Evolutionary conservation across 2,329 filamentous ascomycete genomes (phyloP).

Genomic region (Didymella keratinophila): DNA sequence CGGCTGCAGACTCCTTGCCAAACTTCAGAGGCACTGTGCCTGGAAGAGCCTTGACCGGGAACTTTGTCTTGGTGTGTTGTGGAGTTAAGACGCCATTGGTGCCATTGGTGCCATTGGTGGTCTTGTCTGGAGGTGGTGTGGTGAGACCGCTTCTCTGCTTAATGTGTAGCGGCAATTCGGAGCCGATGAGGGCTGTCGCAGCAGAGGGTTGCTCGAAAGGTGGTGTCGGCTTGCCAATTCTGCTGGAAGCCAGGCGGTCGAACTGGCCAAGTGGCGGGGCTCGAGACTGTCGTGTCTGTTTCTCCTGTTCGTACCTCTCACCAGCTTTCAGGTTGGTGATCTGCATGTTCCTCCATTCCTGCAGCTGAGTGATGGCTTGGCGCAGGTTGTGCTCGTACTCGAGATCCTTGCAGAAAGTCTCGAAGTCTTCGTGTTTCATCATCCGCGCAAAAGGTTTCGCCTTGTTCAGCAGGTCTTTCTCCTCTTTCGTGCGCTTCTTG

Average conservation of each 20-base stretch:
- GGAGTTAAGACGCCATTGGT: slow-evolving; percentile 50
- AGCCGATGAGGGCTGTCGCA: slow-evolving; percentile 77
- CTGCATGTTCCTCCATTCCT: slow-evolving; percentile 88
- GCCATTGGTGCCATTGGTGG: slow-evolving; percentile 55
- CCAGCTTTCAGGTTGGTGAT: slow-evolving; percentile 86
- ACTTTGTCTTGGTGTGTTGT: slow-evolving; percentile 55
- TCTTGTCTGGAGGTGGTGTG: slow-evolving; percentile 52
- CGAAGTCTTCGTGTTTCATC: slow-evolving; percentile 94
- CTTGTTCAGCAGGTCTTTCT: slow-evolving; percentile 88
- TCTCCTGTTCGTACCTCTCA: slow-evolving; percentile 92
- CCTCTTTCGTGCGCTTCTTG: slow-evolving; percentile 96
- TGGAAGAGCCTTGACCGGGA: slow-evolving; percentile 64
- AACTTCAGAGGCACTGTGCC: slow-evolving; percentile 71
- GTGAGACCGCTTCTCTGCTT: slow-evolving; percentile 53
- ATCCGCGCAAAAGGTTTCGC: slow-evolving; percentile 95
- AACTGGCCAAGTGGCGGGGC: slow-evolving; percentile 77
- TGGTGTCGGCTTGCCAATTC: slow-evolving; percentile 70
- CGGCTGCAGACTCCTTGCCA: slow-evolving; percentile 77
- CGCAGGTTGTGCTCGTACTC: slow-evolving; percentile 91
- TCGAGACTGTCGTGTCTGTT: slow-evolving; percentile 74
- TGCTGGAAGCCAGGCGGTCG: slow-evolving; percentile 79
- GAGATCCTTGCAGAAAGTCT: slow-evolving; percentile 82
- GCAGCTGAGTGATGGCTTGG: slow-evolving; percentile 86
- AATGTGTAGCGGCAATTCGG: slow-evolving; percentile 73
- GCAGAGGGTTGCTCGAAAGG: slow-evolving; percentile 75